These are phyloP conservation scores for Arctium lappa DNA, from an alignment of 129 eudicot species.

Conservation along the genomic window DNA sequence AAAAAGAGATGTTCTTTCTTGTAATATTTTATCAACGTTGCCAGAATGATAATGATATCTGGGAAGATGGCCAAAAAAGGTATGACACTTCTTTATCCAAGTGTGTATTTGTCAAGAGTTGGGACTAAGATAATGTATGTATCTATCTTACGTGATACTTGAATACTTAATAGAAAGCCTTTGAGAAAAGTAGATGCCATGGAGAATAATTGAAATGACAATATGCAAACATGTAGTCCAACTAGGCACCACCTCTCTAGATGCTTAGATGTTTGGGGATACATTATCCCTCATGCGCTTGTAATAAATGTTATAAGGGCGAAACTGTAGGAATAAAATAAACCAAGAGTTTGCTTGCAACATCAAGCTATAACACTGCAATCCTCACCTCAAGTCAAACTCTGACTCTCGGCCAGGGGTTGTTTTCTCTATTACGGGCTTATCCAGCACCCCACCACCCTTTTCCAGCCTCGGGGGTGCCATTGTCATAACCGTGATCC, in stretches of 20 bases:
- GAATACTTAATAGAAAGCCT: too few relatives aligned
- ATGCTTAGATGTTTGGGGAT: too few relatives aligned
- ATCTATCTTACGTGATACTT: too few relatives aligned
- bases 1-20: neutral
- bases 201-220: neutral
- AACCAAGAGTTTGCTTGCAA: neutral
- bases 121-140: neutral
- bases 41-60: neutral
- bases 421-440: slow-evolving; percentile 86
- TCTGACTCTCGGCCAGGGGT: slow-evolving; percentile 93
- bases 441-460: slow-evolving; percentile 83
- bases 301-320: neutral
- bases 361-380: neutral
- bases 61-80: neutral
- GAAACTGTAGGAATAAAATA: neutral
- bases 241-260: too few relatives aligned
- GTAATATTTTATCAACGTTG: neutral
- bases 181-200: neutral
- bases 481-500: slow-evolving; percentile 53
- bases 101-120: neutral
- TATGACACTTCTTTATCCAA: neutral
- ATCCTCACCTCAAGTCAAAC: slow-evolving; percentile 77
- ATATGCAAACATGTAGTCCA: neutral
- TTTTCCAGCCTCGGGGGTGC: slow-evolving; percentile 56
- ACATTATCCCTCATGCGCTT: too few relatives aligned